Evolutionary conservation across 1,284 basidiomycete species (phyloP).

Genomic region (Veloporphyrellus conicus): DNA sequence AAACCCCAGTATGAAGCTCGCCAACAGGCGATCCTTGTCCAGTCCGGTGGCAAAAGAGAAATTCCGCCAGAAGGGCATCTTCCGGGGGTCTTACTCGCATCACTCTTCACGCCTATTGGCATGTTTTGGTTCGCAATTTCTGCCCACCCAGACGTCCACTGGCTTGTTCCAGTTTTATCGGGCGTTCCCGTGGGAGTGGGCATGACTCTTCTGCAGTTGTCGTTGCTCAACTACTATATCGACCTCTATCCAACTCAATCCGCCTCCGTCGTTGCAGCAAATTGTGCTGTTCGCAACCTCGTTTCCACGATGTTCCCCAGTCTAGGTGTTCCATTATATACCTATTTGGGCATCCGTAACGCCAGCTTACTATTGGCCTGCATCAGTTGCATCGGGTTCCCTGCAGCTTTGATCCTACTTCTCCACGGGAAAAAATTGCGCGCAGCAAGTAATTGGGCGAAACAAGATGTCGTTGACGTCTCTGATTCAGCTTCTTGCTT

Average conservation of each 20-base stretch:
- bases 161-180: conserved; percentile 20
- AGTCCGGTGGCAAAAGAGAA: conserved; percentile 14
- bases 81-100: conserved; percentile 21
- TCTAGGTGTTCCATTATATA: conserved; percentile 22
- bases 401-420: conserved; percentile 18
- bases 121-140: conserved; percentile 30
- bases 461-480: conserved; percentile 14
- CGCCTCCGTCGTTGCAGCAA: conserved; percentile 28
- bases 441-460: conserved; percentile 23
- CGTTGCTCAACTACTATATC: conserved; percentile 29
- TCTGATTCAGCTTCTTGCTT: background rate
- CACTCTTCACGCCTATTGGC: conserved; percentile 24
- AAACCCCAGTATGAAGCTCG: conserved; percentile 23
- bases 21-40: conserved; percentile 6
- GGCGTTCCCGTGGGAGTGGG: conserved; percentile 29
- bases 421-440: conserved; percentile 20
- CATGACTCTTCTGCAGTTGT: conserved; percentile 31
- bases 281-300: conserved; percentile 20
- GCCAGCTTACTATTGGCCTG: conserved; percentile 26
- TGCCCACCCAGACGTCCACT: conserved; percentile 19
- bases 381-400: conserved; percentile 26
- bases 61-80: conserved; percentile 24
- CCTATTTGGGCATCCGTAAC: conserved; percentile 20
- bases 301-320: conserved; percentile 22
- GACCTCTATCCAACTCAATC: conserved; percentile 29